A percentile compares a stretch with the other conserved stretches of the same genome.
phyloP scores from a whole-genome alignment of 257 asterid species.

The Paulownia fortunei region DNA sequence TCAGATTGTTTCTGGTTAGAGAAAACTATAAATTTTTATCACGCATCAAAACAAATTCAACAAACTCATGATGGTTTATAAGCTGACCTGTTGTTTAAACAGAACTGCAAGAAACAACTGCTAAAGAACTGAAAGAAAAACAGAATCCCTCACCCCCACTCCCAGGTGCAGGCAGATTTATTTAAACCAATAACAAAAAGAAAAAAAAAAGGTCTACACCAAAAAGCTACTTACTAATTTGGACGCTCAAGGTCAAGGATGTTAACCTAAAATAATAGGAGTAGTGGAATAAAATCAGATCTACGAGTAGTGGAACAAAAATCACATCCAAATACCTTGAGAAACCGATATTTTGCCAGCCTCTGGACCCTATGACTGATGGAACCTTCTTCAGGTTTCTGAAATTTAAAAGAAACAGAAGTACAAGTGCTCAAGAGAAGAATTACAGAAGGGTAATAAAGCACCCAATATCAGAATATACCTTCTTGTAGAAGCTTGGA shows the following conservation, averaged over 20 bases:
- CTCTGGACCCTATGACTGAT: slow-evolving; percentile 97
- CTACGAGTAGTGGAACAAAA: slow-evolving; percentile 28
- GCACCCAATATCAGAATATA: slow-evolving; percentile 19
- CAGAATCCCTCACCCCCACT: background rate
- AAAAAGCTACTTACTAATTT: background rate
- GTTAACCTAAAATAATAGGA: background rate
- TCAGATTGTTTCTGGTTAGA: slow-evolving; percentile 93
- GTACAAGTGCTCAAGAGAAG: slow-evolving; percentile 16
- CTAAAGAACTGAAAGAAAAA: slow-evolving; percentile 6
- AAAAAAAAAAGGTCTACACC: background rate
- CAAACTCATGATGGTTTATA: background rate
- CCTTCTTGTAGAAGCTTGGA: slow-evolving; percentile 97
- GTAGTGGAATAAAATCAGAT: slow-evolving; percentile 23
- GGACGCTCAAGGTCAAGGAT: background rate
- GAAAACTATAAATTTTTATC: slow-evolving; percentile 13
- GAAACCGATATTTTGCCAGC: slow-evolving; percentile 91
- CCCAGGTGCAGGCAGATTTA: slow-evolving; percentile 1
- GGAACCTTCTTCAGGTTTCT: slow-evolving; percentile 99
- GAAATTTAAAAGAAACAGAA: slow-evolving; percentile 36
- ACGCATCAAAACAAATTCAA: slow-evolving; percentile 11
- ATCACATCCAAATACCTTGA: slow-evolving; percentile 64
- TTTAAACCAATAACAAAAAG: background rate
- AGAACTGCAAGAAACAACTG: background rate
- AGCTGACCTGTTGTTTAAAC: background rate
- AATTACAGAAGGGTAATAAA: background rate